Base-by-base conservation (phyloP, 164 flowering plant genomes). In the Chimonanthus praecox region DNA sequence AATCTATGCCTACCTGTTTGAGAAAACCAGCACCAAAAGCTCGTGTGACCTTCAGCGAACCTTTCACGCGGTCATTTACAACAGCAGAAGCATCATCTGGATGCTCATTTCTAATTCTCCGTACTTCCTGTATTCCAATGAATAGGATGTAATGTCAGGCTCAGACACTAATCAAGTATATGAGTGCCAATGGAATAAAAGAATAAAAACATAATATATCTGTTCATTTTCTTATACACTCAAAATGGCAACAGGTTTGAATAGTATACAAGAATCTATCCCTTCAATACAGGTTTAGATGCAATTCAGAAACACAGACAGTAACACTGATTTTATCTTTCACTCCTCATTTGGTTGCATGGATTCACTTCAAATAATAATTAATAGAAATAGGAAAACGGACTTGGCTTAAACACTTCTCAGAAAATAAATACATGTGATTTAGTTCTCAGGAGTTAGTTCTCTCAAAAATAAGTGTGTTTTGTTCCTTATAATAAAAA, bases 21-120 rank as follows among this genome's bases (percentile, higher is more conserved):
- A 94, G 94, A 80, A 86, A 94, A 15, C 98, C 98, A 44, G 95
- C 97, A 1, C 98, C 98, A 64, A 94, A 94, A 44, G 98, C 98
- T 18, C 98, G 82, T 16, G 98, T 94, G 80, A 91, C 95, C 84
- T 94, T 94, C 84, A 94, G 78, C 13, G 89, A 89, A 54, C 98
- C 97, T 73, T 94, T 94, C 48, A 94, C 97, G 6, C 97, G 79
- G 49, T 90, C 91, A 33, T 92, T 92, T 33, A 71, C 58, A 2
- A 94, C 71, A 20, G 92, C 92, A 43, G 70, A 82, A 58, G 86
- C 71, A 78, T 94, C 98, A 74, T 89, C 92, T 2, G 87, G 91
- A 79, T 94, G 98, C 43, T 87, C 97, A 21, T 74, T 84, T 80
- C 75, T 83, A 64, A 94, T 90, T 80, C 92, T 89, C 48, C 72